Evolutionary conservation across 352 stramenopile species (phyloP).

Genomic region (Globisporangium camurandrum): DNA sequence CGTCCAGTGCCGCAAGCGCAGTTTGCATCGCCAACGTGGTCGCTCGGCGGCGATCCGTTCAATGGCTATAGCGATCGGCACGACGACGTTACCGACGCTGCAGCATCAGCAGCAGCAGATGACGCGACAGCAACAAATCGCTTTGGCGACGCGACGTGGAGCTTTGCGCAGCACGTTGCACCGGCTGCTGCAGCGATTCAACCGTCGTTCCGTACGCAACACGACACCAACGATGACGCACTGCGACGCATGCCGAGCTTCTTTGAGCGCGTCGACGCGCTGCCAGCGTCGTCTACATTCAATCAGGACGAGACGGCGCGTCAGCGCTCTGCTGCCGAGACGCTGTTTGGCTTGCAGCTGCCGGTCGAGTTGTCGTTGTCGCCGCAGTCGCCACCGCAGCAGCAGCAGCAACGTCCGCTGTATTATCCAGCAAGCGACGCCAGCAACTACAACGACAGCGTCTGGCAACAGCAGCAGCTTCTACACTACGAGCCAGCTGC

Average conservation of each 20-base stretch:
- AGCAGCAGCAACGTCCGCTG: not conserved
- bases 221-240: not conserved
- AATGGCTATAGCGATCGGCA: too few relatives aligned
- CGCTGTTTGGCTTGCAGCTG: constrained; percentile 6
- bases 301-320: not conserved
- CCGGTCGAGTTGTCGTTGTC: not conserved
- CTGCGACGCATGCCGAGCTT: not conserved
- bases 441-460: too few relatives aligned
- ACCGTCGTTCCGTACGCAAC: constrained; percentile 10
- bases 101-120: not conserved
- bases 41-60: not conserved
- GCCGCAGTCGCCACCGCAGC: not conserved
- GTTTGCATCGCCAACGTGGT: not conserved
- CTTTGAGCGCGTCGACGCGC: not conserved
- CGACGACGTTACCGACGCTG: too few relatives aligned
- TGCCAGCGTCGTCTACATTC: too few relatives aligned
- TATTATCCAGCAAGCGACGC: too few relatives aligned
- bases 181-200: constrained; percentile 8
- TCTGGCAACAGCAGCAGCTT: too few relatives aligned
- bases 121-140: not conserved
- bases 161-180: constrained; percentile 9
- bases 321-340: constrained; percentile 1
- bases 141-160: constrained; percentile 12
- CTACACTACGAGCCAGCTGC: too few relatives aligned
- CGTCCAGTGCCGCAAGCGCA: not conserved